Evolutionary conservation across 352 stramenopile species (phyloP), one percentile per base, ranked within the genome.

Genomic region (Blastocystis sp.): DNA sequence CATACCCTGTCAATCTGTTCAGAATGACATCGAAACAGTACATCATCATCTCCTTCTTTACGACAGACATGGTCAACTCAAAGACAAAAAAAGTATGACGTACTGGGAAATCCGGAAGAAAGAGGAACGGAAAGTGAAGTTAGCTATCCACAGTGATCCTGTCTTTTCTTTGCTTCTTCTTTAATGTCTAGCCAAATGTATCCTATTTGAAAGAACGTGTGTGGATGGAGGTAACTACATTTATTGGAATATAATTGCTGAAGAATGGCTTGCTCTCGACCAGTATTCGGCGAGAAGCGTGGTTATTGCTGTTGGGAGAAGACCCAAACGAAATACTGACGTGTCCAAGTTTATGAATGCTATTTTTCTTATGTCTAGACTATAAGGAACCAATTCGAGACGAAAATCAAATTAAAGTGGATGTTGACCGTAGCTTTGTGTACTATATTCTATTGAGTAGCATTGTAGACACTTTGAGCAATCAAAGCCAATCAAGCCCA

Each of bases 41-140:
- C 78, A 89, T 89, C 78, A 89, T 89, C 78, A 89, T 89, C 53
- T 89, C 78, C 39, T 64, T 62, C 66, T 89, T 89, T 20, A 89
- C 78, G 13, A 89, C 63, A 39, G 78, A 89, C 78, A 89, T 89
- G 73, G 43, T 50, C 53, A 4, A 54, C 54, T 34, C 63, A 45
- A 43, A n/a, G 16, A 20, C 4, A 73, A 73, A 45, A 30, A 73
- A 73, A 73, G 63, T 47, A 73, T 73, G 63, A 20, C 63, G 8
- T 34, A 30, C 11, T 73, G 63, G 63, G 50, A 59, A 13, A 59
- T 13, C 20, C 50, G 39, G 30, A 78, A 62, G 39, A 45, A 78
- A 16, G 73, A 85, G 47, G 59, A 65, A 47, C 73, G 54, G 13
- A 85, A 85, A 66, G 47, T 24, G 13, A 24, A 85, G 53, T 47